phyloP scores from a whole-genome alignment of 2,329 filamentous ascomycete genomes.

The Pochonia chlamydosporia region DNA sequence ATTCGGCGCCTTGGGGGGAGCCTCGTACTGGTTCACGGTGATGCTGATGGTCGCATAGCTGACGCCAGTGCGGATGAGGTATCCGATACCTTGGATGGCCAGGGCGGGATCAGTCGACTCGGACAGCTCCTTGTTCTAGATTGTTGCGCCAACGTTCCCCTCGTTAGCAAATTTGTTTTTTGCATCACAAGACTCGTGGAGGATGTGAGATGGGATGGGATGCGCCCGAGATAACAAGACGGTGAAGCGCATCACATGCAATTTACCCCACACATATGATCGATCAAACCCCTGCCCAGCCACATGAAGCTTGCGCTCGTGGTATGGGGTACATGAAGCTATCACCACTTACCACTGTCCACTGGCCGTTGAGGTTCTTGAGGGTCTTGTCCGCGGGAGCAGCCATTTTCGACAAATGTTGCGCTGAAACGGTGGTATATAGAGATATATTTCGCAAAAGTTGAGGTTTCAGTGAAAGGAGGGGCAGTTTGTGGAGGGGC shows the following conservation, averaged over 20 bases:
- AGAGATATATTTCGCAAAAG: background rate
- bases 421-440: background rate
- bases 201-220: too few species aligned
- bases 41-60: conserved; percentile 63
- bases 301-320: background rate
- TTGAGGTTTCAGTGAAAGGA: background rate
- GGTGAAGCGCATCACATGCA: background rate
- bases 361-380: conserved; percentile 63
- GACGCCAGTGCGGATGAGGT: conserved; percentile 68
- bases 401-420: conserved; percentile 49
- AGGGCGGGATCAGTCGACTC: conserved; percentile 65
- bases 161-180: background rate
- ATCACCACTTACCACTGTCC: conserved; percentile 54
- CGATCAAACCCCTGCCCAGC: background rate
- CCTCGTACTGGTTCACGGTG: conserved; percentile 50
- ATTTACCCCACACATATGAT: background rate
- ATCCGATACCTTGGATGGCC: conserved; percentile 65
- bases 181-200: background rate
- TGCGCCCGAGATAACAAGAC: too few species aligned
- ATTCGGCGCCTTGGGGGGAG: conserved; percentile 33
- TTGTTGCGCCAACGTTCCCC: background rate
- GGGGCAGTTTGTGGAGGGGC: background rate
- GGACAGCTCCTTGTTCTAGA: conserved; percentile 69
- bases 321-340: background rate
- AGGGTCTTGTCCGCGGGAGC: conserved; percentile 62